Evolutionary conservation across 306 rosid species (phyloP), one percentile per base, ranked within the genome.

Genomic region (Medicago arabica): DNA sequence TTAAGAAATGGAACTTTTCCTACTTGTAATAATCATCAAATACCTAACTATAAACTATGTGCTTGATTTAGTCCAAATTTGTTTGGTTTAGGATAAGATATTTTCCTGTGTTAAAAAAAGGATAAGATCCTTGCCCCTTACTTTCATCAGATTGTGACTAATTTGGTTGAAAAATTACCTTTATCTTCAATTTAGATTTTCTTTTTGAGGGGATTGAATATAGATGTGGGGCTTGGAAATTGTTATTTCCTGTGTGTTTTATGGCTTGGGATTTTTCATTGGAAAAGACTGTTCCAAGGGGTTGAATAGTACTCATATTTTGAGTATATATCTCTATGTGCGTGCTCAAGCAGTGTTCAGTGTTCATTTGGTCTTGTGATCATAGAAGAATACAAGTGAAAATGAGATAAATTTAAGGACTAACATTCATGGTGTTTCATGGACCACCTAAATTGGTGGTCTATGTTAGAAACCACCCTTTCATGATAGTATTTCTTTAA

Each of bases 141-240:
- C 40, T 23, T 69, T 54, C 75, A 25, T 72, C 49, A 17, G 44
- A 66, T 7, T 76, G 60, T 76, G 83, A 77, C 69, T 54, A 61
- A 16, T 36, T 2, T 15, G 39, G 41, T 6, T 17, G 54, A 64
- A 49, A n/a, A 0, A 51, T 65, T 72, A 70, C 39, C 58, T 81
- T 78, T 69, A 25, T 71, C 69, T 75, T 65, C 31, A 47, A 64
- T 74, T 76, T 77, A 69, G 85, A 81, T 40, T 28, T 28, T 28
- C 2, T 1, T 28, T 28, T 28, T 3, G n/a, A 28, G 31, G 31
- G 4, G 31, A 28, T 75, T 71, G 17, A 47, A 64, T 74, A 79
- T 77, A 69, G 85, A 81, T 40, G 71, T 31, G 7, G 51, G 28
- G 9, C 25, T 54, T 46, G 51, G 6, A 15, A 46, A 46, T 13